These are phyloP conservation scores for Schizonepeta tenuifolia DNA, from an alignment of 257 asterid genomes.

Conservation along the genomic window DNA sequence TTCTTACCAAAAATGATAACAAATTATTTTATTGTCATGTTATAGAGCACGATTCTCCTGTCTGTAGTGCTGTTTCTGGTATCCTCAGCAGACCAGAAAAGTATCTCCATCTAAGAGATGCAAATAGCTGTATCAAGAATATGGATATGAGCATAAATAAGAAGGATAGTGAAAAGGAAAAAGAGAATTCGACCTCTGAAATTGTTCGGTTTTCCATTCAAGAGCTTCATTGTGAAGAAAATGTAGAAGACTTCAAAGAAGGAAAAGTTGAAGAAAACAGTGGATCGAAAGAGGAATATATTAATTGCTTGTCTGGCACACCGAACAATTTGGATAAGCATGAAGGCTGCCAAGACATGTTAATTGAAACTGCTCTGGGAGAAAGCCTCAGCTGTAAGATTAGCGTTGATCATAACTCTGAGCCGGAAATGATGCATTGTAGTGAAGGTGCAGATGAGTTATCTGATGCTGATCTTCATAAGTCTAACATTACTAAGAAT, in stretches of 20 bases:
- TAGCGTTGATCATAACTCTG: constrained; percentile 17
- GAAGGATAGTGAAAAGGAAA: constrained; percentile 24
- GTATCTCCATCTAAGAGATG: constrained; percentile 32
- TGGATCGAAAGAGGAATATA: constrained; percentile 18
- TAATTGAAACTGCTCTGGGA: constrained; percentile 23
- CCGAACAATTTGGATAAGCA: constrained; percentile 19
- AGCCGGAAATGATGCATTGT: constrained; percentile 26
- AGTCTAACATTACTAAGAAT: constrained; percentile 3
- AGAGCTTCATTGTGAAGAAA: constrained; percentile 35
- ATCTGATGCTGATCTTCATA: constrained; percentile 28
- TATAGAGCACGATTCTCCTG: constrained; percentile 34
- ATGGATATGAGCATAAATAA: constrained; percentile 13
- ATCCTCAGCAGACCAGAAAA: constrained; percentile 31
- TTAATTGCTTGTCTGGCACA: constrained; percentile 26
- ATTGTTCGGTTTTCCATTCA: constrained; percentile 27
- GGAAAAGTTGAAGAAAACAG: constrained; percentile 28
- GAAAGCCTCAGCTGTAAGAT: constrained; percentile 15
- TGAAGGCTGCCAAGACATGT: constrained; percentile 29
- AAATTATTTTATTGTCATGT: constrained; percentile 18
- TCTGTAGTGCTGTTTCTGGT: constrained; percentile 29
- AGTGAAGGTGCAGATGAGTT: constrained; percentile 27
- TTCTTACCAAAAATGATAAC: constrained; percentile 11
- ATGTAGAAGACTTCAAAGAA: constrained; percentile 28
- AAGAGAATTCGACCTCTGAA: constrained; percentile 27
- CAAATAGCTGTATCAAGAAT: constrained; percentile 11